phyloP scores from a whole-genome alignment of 129 eudicot species.

The Lonicera japonica region DNA sequence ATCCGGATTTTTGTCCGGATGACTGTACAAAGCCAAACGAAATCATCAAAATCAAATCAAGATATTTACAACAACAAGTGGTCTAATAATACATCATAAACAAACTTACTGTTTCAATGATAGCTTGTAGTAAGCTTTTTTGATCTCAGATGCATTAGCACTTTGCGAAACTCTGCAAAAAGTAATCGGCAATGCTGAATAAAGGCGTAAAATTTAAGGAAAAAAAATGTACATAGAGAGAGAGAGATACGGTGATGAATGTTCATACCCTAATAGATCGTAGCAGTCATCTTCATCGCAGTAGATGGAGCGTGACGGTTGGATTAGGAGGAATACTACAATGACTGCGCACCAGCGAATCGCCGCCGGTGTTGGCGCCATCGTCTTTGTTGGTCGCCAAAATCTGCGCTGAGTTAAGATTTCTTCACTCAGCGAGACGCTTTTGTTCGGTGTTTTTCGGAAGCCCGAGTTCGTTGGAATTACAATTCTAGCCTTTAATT shows the following conservation, averaged over 20 bases:
- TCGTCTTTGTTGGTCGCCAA: constrained; percentile 2
- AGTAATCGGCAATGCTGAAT: background rate
- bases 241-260: background rate
- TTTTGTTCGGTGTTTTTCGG: no score
- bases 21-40: constrained; percentile 35
- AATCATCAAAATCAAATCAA: background rate
- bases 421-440: no score
- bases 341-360: constrained; percentile 49
- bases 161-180: constrained; percentile 66
- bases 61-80: constrained; percentile 8
- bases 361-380: constrained; percentile 42
- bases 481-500: no score
- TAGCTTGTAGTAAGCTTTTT: constrained; percentile 94
- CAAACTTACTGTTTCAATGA: constrained; percentile 75
- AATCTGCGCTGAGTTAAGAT: no score
- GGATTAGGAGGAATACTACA: constrained; percentile 43
- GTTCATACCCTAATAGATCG: constrained; percentile 91
- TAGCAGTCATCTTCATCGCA: constrained; percentile 98
- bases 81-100: background rate
- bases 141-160: constrained; percentile 85
- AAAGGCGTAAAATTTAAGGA: background rate
- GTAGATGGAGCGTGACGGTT: constrained; percentile 70
- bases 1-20: constrained; percentile 95
- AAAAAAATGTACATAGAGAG: background rate
- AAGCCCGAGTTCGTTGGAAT: no score